Percentiles rank a stretch among this genome's conserved stretches.
phyloP scores from a whole-genome alignment of 106 monocot genomes.

The Xerophyta viscosa region DNA sequence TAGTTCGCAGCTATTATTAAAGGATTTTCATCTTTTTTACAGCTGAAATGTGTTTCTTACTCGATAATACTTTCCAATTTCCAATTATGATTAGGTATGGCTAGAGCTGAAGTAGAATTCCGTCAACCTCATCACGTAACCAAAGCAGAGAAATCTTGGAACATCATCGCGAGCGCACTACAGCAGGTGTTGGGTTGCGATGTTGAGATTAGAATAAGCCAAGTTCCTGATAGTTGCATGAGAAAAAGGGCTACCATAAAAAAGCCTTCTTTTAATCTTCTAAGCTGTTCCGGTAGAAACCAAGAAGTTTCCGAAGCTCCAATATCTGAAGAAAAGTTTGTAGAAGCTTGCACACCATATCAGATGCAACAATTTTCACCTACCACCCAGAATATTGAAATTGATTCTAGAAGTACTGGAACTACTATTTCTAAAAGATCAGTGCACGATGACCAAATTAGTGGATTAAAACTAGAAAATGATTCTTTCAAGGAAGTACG shows the following conservation, averaged over 20 bases:
- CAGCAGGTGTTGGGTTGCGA: slow-evolving; percentile 61
- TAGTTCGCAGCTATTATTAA: too few relatives aligned
- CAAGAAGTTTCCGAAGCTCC: slow-evolving; percentile 43
- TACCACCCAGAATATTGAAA: slow-evolving; percentile 15
- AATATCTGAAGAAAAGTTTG: slow-evolving; percentile 24
- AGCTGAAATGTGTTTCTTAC: too few relatives aligned
- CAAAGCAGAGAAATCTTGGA: slow-evolving; percentile 69
- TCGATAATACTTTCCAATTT: slow-evolving; percentile 6
- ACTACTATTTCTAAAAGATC: slow-evolving; percentile 14
- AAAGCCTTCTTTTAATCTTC: slow-evolving; percentile 55
- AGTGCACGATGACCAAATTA: slow-evolving; percentile 14
- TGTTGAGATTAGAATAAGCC: slow-evolving; percentile 63
- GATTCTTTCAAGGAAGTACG: slow-evolving; percentile 23
- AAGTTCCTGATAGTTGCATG: slow-evolving; percentile 23
- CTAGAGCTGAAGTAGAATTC: slow-evolving; percentile 81
- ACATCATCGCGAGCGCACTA: slow-evolving; percentile 59
- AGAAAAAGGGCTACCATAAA: slow-evolving; percentile 33
- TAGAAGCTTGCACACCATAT: slow-evolving; percentile 22
- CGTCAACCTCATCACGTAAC: slow-evolving; percentile 48
- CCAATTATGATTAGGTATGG: slow-evolving; percentile 51
- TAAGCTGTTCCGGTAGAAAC: slow-evolving; percentile 69
- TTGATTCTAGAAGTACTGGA: slow-evolving; percentile 21
- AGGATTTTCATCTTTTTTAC: too few relatives aligned
- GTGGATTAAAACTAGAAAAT: slow-evolving; percentile 13
- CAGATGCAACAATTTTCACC: slow-evolving; percentile 22